Evolutionary conservation across 306 rosid species (phyloP), one percentile per base, ranked within the genome.

Genomic region (Cotoneaster glaucophyllus): DNA sequence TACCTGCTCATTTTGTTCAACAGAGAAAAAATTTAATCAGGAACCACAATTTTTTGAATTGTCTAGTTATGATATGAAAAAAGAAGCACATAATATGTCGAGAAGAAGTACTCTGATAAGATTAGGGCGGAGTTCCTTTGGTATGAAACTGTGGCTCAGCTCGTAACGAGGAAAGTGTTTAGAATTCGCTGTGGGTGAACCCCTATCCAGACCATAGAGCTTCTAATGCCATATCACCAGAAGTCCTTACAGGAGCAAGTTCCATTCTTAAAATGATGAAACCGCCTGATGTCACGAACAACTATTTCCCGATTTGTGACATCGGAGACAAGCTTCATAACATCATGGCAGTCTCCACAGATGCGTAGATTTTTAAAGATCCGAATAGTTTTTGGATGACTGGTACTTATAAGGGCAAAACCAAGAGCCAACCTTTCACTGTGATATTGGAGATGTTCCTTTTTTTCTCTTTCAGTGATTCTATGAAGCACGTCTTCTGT

Each of bases 371-470:
- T 82, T 78, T 74, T 82, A 2, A 78, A 78, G 62, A 82, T 78
- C 43, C 73, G 79, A 50, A 82, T 69, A 41, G 78, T 61, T 64
- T 74, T 78, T 19, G 6, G 8, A 44, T 76, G 13, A 39, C 26
- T 69, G 18, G 73, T 68, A 70, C 75, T 69, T 61, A 74, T 68
- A 43, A 74, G 80, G 26, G 82, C 73, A 78, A 67, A 82, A 24
- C 69, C 85, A 67, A 82, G 80, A 41, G 85, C 85, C 82, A 82
- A 69, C 22, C 82, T 74, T 73, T 82, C 85, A 54, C 85, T 78
- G 26, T 82, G 85, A 74, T 52, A 69, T 43, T 75, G 77, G 45
- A 82, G 85, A 58, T 78, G 58, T 69, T 82, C 77, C 41, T 44
- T 69, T 62, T 78, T 78, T 54, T 78, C 82, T 43, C 56, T 63